Base-by-base conservation (phyloP, 1,139 yeast species). In the Taphrina deformans region DNA sequence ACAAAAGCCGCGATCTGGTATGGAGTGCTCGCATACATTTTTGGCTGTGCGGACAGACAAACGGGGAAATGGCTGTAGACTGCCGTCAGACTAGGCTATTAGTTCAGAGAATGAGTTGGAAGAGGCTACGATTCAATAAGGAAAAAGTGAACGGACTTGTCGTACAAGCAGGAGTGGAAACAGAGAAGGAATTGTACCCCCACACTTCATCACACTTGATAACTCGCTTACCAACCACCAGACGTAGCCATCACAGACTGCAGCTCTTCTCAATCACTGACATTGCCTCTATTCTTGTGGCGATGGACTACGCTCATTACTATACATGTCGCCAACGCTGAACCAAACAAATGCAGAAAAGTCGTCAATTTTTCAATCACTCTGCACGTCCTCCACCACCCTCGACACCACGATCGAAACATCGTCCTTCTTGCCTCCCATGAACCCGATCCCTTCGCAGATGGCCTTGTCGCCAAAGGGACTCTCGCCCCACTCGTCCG, bases 391-490 rank as follows among this genome's bases (percentile, higher is more conserved):
- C 48, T 53, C 46, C 14, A 50, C 31, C 33, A 50, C 63, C 10
- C 56, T 31, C 18, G 65, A 35, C 14, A 65, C 63, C 27, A 65
- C 63, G 35, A 67, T 62, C 14, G 63, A 65, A 40, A 66, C 63
- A 61, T 67, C 69, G 46, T 67, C 69, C 31, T 55, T 55, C 50
- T 67, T 67, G 48, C 69, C 69, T 3, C 69, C 69, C 56, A 65
- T 61, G 55, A 65, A 62, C 16, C 68, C 67, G n/a, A 67, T 60
- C 5, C 69, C 69, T 41, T 67, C 69, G 48, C 63, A 55, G 26
- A 65, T 60, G n/a, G 69, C 67, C 27, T 68, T 62, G 50, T 67
- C 69, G 51, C 67, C 67, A 33, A 63, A 67, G 3, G 69, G 69
- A 41, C 65, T 48, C 29, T 53, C 67, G 10, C 67, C 62, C 55